These are phyloP conservation scores for Trametopsis cervina DNA, from an alignment of 768 basidiomycete genomes.

Conservation along the genomic window DNA sequence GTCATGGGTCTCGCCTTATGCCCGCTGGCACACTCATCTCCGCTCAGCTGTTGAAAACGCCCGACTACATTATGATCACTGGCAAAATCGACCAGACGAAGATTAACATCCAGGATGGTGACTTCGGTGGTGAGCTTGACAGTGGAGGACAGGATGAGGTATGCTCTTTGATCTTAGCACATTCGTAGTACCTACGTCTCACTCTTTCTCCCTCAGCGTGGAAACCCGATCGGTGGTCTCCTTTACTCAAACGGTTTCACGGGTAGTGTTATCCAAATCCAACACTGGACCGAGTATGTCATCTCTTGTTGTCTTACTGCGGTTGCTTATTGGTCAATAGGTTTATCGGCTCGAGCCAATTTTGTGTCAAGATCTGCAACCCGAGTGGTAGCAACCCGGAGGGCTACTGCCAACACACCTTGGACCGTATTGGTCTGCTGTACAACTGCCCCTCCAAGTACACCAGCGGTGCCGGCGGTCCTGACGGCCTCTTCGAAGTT, in stretches of 20 bases:
- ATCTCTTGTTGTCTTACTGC: too few relatives aligned
- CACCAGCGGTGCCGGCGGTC: slow-evolving; percentile 28
- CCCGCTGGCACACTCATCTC: slow-evolving; percentile 58
- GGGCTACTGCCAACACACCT: slow-evolving; percentile 63
- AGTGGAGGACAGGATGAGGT: slow-evolving; percentile 63
- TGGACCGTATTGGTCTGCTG: slow-evolving; percentile 65
- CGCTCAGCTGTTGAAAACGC: slow-evolving; percentile 55
- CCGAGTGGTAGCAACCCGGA: slow-evolving; percentile 40
- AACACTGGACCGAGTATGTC: slow-evolving; percentile 63
- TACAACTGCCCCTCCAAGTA: slow-evolving; percentile 70
- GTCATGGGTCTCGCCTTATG: slow-evolving; percentile 67
- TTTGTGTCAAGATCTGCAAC: slow-evolving; percentile 74
- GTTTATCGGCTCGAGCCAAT: slow-evolving; percentile 59
- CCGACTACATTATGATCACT: slow-evolving; percentile 51
- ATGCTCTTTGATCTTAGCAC: not conserved
- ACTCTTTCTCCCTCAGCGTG: slow-evolving; percentile 53
- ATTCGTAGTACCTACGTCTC: too few relatives aligned
- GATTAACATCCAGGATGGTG: slow-evolving; percentile 43
- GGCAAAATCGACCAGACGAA: slow-evolving; percentile 58
- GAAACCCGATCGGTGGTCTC: slow-evolving; percentile 75
- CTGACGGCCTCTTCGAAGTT: slow-evolving; percentile 39
- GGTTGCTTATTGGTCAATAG: slow-evolving; percentile 27
- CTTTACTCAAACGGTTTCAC: slow-evolving; percentile 50
- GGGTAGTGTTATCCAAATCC: slow-evolving; percentile 34
- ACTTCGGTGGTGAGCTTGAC: slow-evolving; percentile 75